phyloP scores from a whole-genome alignment of 176 grass and related monocot species.

The Guadua angustifolia region DNA sequence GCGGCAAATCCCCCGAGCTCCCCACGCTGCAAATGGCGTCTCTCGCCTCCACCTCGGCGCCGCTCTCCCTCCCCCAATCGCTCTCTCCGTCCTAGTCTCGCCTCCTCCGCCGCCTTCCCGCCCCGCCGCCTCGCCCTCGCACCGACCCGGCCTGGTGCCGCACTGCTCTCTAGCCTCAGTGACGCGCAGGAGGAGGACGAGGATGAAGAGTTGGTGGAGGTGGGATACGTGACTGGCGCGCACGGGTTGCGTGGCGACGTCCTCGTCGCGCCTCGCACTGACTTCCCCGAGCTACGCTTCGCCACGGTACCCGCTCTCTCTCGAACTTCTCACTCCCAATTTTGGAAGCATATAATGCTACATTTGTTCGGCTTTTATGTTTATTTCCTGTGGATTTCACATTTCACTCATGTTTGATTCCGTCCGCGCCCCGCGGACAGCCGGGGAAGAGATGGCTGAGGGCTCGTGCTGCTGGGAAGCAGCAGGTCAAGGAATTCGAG shows the following conservation, averaged over 20 bases:
- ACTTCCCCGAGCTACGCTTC: slow-evolving; percentile 87
- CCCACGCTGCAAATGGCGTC: slow-evolving; percentile 43
- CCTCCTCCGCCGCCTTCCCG: slow-evolving; percentile 17
- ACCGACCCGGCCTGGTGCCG: slow-evolving; percentile 38
- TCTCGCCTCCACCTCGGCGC: slow-evolving; percentile 35
- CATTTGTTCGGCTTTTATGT: not conserved
- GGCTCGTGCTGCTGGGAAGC: slow-evolving; percentile 63
- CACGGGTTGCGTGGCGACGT: slow-evolving; percentile 90
- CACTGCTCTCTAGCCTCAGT: slow-evolving; percentile 52
- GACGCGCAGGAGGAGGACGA: slow-evolving; percentile 39
- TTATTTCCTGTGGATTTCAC: not conserved
- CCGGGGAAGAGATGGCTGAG: slow-evolving; percentile 84
- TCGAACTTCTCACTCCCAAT: slow-evolving; percentile 5
- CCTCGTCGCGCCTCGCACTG: slow-evolving; percentile 71
- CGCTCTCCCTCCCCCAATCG: slow-evolving; percentile 39
- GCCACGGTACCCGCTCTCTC: slow-evolving; percentile 51
- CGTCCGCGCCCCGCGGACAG: slow-evolving; percentile 27
- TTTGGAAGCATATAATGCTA: not conserved
- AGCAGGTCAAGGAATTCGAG: slow-evolving; percentile 61
- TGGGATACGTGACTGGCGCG: slow-evolving; percentile 65
- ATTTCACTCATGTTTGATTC: slow-evolving; percentile 14
- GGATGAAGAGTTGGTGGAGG: slow-evolving; percentile 55
- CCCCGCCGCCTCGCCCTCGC: slow-evolving; percentile 29
- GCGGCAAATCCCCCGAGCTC: not conserved
- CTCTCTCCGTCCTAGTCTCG: not conserved